Percentiles rank a stretch among this genome's conserved stretches.
phyloP scores from a whole-genome alignment of 2,329 filamentous ascomycete species.

The Fusarium camptoceras region DNA sequence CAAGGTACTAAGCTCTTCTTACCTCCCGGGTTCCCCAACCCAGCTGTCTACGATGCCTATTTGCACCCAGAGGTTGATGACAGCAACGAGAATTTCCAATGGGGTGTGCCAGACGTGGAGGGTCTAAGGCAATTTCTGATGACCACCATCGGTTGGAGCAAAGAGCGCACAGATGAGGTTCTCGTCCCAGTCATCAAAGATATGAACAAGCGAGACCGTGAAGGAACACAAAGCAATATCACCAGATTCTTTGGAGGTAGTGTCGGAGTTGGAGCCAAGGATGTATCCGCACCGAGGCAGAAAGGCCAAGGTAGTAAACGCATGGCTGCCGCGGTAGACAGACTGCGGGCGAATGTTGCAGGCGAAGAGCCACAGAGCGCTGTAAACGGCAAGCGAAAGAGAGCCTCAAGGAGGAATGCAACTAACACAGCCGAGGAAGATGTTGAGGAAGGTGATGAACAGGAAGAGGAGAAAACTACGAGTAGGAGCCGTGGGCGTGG shows the following conservation, averaged over 20 bases:
- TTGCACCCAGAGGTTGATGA: conserved; percentile 86
- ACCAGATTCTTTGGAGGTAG: conserved; percentile 88
- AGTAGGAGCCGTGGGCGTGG: conserved; percentile 22
- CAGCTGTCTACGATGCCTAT: conserved; percentile 85
- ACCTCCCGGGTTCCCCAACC: conserved; percentile 80
- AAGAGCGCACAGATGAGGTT: conserved; percentile 93
- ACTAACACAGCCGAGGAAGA: conserved; percentile 31
- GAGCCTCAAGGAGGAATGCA: conserved; percentile 32
- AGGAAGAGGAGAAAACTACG: conserved; percentile 13
- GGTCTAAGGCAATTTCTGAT: conserved; percentile 87
- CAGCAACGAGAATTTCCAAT: conserved; percentile 84
- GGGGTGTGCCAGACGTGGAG: conserved; percentile 94
- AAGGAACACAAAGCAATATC: conserved; percentile 96
- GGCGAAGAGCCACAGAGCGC: conserved; percentile 18
- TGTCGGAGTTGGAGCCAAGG: conserved; percentile 74
- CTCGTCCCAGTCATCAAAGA: conserved; percentile 94
- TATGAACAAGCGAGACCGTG: conserved; percentile 88
- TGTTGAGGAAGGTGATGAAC: conserved; percentile 28
- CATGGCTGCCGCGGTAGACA: conserved; percentile 80
- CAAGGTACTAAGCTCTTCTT: conserved; percentile 89
- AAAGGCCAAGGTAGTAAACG: conserved; percentile 74
- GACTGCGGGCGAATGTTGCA: conserved; percentile 62
- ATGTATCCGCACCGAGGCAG: conserved; percentile 77
- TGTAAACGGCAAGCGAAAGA: conserved; percentile 42
- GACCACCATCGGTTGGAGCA: conserved; percentile 91